Percentiles rank a stretch among this genome's conserved stretches.
Conservation (phyloP, 306 rosid species). For the Quercus cerris region DNA sequence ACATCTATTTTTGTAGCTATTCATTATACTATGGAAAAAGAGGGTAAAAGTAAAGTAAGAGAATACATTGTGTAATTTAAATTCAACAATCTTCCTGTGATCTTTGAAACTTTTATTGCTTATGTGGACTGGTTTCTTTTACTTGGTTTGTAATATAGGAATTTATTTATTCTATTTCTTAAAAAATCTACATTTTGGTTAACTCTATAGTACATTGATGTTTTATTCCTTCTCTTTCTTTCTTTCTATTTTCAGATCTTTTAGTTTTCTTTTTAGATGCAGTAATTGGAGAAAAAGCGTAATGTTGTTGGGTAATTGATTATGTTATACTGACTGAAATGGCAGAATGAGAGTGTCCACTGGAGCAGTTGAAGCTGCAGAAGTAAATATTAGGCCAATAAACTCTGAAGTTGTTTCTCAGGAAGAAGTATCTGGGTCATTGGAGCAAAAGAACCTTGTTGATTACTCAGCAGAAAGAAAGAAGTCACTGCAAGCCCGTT, state of each 20-base stretch:
- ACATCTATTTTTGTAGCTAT: too few relatives aligned
- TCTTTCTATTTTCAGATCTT: neutral
- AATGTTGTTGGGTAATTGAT: neutral
- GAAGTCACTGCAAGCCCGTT: conserved; percentile 59
- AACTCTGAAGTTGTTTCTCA: conserved; percentile 23
- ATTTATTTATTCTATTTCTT: too few relatives aligned
- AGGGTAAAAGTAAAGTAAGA: too few relatives aligned
- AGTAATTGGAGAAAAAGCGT: neutral
- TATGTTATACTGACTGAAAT: conserved; percentile 8
- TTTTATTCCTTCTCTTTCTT: neutral
- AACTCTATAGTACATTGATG: too few relatives aligned
- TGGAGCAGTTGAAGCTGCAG: conserved; percentile 25
- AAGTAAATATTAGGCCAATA: conserved; percentile 6
- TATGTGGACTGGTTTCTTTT: too few relatives aligned
- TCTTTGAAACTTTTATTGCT: too few relatives aligned
- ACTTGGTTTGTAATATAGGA: too few relatives aligned
- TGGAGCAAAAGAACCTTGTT: conserved; percentile 26
- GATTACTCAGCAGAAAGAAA: conserved; percentile 44
- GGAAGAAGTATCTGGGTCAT: conserved; percentile 28
- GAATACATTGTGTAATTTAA: too few relatives aligned
- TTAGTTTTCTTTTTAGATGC: neutral
- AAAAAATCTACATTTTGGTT: too few relatives aligned
- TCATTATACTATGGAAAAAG: too few relatives aligned
- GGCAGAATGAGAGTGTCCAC: conserved; percentile 53
- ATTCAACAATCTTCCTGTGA: too few relatives aligned